Evolutionary conservation across 495 filamentous ascomycete genomes (phyloP).

Genomic region (Hypoxylon crocopeplum): DNA sequence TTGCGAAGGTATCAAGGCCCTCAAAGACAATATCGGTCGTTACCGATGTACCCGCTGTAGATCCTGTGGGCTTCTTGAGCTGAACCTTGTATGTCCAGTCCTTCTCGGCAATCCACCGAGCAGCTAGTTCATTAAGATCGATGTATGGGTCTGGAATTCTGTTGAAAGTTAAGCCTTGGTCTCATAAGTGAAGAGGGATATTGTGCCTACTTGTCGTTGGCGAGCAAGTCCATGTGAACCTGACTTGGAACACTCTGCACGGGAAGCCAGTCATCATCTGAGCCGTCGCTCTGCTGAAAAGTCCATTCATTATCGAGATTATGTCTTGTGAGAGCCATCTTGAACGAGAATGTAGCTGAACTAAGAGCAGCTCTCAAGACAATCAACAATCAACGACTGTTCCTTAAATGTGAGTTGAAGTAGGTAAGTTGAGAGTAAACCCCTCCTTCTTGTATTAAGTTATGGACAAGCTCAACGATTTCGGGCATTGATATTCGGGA

Average conservation of each 20-base stretch:
- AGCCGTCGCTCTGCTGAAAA: constrained; percentile 26
- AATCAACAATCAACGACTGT: neutral
- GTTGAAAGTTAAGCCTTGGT: constrained; percentile 23
- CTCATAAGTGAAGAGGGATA: neutral
- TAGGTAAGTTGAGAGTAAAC: too few relatives aligned
- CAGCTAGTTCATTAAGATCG: constrained; percentile 70
- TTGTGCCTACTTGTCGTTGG: constrained; percentile 32
- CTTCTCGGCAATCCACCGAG: constrained; percentile 74
- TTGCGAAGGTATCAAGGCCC: constrained; percentile 71
- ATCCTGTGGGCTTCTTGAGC: constrained; percentile 59
- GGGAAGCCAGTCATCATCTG: constrained; percentile 32
- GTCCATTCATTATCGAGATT: constrained; percentile 33
- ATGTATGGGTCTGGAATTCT: constrained; percentile 68
- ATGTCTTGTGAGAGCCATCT: constrained; percentile 31
- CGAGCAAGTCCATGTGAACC: constrained; percentile 39
- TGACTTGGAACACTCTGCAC: constrained; percentile 37
- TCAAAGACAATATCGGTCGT: constrained; percentile 63
- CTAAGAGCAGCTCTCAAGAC: neutral
- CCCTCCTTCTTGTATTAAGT: neutral
- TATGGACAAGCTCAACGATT: neutral
- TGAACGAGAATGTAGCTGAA: neutral
- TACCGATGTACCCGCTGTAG: constrained; percentile 37
- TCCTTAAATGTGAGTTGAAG: neutral
- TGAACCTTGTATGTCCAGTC: constrained; percentile 61
- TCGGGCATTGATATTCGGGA: neutral